Conservation (phyloP, 441 rosid genomes). For the Corymbia calophylla region DNA sequence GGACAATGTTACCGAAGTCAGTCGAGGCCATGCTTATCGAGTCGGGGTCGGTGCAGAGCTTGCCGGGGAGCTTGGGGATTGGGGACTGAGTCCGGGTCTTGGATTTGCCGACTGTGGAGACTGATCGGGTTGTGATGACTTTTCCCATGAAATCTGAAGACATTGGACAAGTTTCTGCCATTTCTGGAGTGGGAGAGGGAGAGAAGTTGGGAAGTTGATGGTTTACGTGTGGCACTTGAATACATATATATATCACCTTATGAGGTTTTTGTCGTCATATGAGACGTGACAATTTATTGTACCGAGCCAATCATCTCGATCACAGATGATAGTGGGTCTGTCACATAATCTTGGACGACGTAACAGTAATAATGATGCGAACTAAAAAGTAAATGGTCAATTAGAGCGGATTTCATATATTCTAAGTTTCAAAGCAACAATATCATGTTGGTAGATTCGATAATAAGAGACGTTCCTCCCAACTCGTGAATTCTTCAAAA, state of each 20-base stretch:
- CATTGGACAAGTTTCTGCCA: background rate
- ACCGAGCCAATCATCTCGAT: background rate
- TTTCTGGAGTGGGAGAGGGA: background rate
- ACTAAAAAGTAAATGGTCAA: background rate
- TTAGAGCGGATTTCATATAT: background rate
- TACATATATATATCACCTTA: background rate
- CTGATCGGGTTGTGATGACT: background rate
- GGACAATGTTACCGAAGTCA: conserved; percentile 6
- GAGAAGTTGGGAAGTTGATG: background rate
- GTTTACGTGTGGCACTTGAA: background rate
- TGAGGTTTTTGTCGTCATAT: background rate
- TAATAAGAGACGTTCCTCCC: background rate
- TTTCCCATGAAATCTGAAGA: background rate
- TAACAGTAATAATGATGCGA: background rate
- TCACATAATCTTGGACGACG: background rate
- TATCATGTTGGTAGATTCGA: background rate
- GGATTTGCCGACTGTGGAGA: background rate
- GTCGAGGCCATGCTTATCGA: background rate
- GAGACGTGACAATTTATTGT: background rate
- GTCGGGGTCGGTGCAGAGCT: background rate
- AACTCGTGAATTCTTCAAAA: background rate
- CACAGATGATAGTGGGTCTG: rapidly evolving
- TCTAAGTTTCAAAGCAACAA: background rate
- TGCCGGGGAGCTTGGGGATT: background rate
- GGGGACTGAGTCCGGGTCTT: background rate